Conservation (phyloP, 805 yeast genomes). For the Lipomyces sp. region DNA sequence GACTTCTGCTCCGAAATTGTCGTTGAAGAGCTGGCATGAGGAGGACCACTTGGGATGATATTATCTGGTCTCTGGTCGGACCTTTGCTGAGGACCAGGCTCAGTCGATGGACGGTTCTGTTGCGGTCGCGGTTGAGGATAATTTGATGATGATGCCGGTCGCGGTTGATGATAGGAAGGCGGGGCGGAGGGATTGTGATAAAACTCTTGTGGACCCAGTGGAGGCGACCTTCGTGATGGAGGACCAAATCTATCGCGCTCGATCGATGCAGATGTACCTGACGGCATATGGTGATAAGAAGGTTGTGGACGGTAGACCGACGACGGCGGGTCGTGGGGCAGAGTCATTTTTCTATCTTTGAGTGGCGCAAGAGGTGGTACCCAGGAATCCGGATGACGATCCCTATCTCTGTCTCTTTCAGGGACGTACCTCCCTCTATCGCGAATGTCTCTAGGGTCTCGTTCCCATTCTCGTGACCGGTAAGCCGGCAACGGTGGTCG, state of each 20-base stretch:
- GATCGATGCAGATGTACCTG: neutral
- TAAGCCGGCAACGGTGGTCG: constrained; percentile 9
- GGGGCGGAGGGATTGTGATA: neutral
- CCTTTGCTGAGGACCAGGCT: neutral
- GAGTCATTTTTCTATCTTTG: neutral
- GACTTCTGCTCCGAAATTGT: neutral
- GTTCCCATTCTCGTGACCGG: constrained; percentile 17
- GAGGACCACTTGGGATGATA: neutral
- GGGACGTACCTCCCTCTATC: constrained; percentile 16
- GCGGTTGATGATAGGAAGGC: neutral
- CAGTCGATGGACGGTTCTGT: neutral
- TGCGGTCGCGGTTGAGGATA: neutral
- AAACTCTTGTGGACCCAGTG: neutral
- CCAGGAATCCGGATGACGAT: constrained; percentile 17
- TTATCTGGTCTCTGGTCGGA: neutral
- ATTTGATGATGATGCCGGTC: neutral
- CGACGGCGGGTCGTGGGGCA: neutral
- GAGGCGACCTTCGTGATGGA: neutral
- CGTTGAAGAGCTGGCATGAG: neutral
- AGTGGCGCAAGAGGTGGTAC: neutral
- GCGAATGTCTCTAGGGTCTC: constrained; percentile 11
- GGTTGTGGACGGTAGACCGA: neutral
- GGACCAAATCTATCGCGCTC: constrained; percentile 3
- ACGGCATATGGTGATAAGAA: neutral
- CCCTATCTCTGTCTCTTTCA: constrained; percentile 9